Base-by-base conservation (phyloP, 331 rosid genomes). In the Ulmus americana region DNA sequence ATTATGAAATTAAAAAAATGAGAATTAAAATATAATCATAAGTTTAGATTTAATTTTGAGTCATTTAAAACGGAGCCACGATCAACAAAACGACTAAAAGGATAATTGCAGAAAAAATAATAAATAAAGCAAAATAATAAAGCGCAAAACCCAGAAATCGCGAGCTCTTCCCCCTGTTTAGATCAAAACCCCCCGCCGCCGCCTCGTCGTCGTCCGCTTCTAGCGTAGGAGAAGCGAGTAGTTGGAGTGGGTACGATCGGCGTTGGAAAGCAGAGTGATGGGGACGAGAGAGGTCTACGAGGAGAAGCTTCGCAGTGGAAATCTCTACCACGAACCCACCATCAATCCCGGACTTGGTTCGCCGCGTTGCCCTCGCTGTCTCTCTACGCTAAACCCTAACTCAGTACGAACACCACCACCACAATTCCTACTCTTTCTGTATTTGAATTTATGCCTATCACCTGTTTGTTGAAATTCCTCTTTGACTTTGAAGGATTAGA, bases 331-430 rank as follows among this genome's bases (percentile, higher is more conserved):
- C 59, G 95, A 86, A 42, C 92, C 96, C 28, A 91, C 97, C 59
- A 75, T 91, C 44, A 86, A 86, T 65, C 92, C 95, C 1, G 92
- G 97, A 53, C 96, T 88, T 2, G 90, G 97, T 54, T 60, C 83
- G 1, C 67, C 88, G 20, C 88, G 95, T 20, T 91, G 96, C 71
- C 96, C 97, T 69, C 95, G 97, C 20, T 84, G 97, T 63, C 91
- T 91, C 60, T 84, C 96, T 41, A 88, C 87, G 39, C 72, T 91
- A 52, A 61, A 76, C 75, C 80, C 91, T 55, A 46, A 69, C 62
- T 55, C 83, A 9, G 97, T 86, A 39, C 22, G 4, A 63, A 11
- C 8, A 44, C 16, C 7, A 46, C 11, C 52, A 53, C 10, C 35
- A 4, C 35, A 10, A 38, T 56, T 40, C 9, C 28, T 39, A 38